Conservation (phyloP, 23 red algal genomes). For the Agarophyton chilense region DNA sequence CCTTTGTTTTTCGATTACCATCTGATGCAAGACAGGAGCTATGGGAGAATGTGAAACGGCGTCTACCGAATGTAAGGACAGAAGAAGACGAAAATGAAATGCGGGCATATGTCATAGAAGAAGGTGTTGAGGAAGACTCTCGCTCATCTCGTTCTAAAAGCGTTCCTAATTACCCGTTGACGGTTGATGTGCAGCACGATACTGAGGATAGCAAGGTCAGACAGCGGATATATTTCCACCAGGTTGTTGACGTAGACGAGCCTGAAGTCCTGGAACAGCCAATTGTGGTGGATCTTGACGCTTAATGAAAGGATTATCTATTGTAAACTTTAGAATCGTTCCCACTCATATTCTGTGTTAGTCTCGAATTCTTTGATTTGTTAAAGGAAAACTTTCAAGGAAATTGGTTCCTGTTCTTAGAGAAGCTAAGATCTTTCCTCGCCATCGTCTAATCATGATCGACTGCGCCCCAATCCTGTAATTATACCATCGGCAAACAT, state of each 20-base stretch:
- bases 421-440: too few relatives aligned
- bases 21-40: slow-evolving; percentile 9
- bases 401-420: too few relatives aligned
- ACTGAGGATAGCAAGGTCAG: neutral
- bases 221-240: slow-evolving; percentile 10
- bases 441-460: slow-evolving; percentile 14
- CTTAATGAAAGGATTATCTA: neutral
- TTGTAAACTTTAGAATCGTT: neutral
- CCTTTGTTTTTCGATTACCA: neutral
- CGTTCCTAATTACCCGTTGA: neutral
- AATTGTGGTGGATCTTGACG: slow-evolving; percentile 19
- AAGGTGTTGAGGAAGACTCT: neutral
- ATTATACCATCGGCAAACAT: slow-evolving; percentile 72
- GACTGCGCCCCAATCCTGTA: slow-evolving; percentile 32
- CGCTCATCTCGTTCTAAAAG: neutral
- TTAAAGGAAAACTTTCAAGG: too few relatives aligned
- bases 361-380: too few relatives aligned
- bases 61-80: neutral
- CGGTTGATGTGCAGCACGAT: neutral
- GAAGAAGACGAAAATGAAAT: slow-evolving; percentile 5
- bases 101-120: neutral
- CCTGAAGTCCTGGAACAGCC: slow-evolving; percentile 6
- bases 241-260: slow-evolving; percentile 17
- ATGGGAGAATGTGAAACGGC: slow-evolving; percentile 13
- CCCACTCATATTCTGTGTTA: too few relatives aligned